phyloP scores from a whole-genome alignment of 345 rosid genomes.

The Turnera subulata region DNA sequence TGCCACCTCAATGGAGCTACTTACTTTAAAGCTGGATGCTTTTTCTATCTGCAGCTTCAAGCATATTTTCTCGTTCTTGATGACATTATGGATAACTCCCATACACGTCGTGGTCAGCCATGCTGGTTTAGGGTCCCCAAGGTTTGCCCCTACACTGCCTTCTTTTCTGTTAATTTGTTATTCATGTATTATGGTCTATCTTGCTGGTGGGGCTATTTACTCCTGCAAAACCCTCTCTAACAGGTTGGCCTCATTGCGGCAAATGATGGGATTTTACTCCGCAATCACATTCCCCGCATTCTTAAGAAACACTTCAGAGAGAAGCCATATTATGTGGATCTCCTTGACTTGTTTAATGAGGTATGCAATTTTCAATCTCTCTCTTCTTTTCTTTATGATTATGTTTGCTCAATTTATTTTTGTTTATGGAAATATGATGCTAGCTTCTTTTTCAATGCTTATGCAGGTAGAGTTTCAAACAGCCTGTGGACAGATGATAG shows the following conservation, averaged over 20 bases:
- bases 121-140: slow-evolving; percentile 42
- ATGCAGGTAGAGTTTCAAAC: slow-evolving; percentile 46
- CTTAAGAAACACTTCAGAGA: slow-evolving; percentile 50
- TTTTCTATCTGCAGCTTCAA: slow-evolving; percentile 28
- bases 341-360: slow-evolving; percentile 63
- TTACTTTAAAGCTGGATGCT: not conserved
- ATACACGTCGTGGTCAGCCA: slow-evolving; percentile 43
- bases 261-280: slow-evolving; percentile 57
- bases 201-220: slow-evolving; percentile 6
- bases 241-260: slow-evolving; percentile 40
- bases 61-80: slow-evolving; percentile 44
- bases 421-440: not conserved
- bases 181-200: not conserved
- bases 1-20: not conserved
- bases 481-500: slow-evolving; percentile 45
- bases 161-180: not conserved
- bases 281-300: slow-evolving; percentile 63
- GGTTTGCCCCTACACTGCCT: slow-evolving; percentile 7
- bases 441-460: not conserved
- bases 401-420: not conserved
- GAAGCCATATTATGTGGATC: slow-evolving; percentile 55
- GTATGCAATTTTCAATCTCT: slow-evolving; percentile 17
- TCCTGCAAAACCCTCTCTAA: not conserved
- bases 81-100: slow-evolving; percentile 41
- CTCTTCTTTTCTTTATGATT: not conserved